These are phyloP conservation scores for Bipolaris bicolor DNA, from an alignment of 2,329 filamentous ascomycete species.

Conservation along the genomic window DNA sequence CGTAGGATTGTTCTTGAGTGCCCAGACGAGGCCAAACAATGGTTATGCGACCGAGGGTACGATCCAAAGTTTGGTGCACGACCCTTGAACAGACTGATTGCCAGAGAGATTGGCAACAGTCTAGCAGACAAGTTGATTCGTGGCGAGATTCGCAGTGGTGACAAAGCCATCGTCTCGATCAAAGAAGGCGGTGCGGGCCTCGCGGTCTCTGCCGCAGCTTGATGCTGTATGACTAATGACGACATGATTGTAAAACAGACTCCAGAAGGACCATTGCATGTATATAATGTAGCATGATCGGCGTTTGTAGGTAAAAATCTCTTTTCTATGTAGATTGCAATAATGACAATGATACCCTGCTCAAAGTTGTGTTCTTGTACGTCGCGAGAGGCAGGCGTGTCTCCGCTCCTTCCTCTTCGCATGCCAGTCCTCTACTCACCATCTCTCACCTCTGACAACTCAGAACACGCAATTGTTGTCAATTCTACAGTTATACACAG, in stretches of 20 bases:
- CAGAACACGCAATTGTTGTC: neutral
- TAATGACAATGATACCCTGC: constrained; percentile 14
- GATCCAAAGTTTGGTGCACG: constrained; percentile 90
- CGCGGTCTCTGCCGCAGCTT: constrained; percentile 23
- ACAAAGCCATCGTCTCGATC: constrained; percentile 73
- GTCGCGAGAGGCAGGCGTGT: constrained; percentile 19
- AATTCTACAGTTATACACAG: neutral
- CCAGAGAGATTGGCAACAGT: constrained; percentile 85
- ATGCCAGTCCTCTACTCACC: neutral
- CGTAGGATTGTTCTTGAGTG: constrained; percentile 80
- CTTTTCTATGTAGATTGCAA: constrained; percentile 13
- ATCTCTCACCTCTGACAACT: neutral
- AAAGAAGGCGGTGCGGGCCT: constrained; percentile 57
- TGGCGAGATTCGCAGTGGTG: constrained; percentile 77
- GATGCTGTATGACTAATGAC: constrained; percentile 23
- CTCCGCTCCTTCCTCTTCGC: constrained; percentile 25
- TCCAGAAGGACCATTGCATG: constrained; percentile 10
- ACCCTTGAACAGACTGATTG: constrained; percentile 87
- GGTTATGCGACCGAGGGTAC: constrained; percentile 89
- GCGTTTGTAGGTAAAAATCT: constrained; percentile 15
- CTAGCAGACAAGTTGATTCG: constrained; percentile 92
- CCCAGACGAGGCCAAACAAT: constrained; percentile 73
- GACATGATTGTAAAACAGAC: constrained; percentile 30
- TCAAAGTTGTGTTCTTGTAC: neutral
- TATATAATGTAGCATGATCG: constrained; percentile 21